Base-by-base conservation (phyloP, 2,329 filamentous ascomycete species). In the Cordyceps tenuipes region DNA sequence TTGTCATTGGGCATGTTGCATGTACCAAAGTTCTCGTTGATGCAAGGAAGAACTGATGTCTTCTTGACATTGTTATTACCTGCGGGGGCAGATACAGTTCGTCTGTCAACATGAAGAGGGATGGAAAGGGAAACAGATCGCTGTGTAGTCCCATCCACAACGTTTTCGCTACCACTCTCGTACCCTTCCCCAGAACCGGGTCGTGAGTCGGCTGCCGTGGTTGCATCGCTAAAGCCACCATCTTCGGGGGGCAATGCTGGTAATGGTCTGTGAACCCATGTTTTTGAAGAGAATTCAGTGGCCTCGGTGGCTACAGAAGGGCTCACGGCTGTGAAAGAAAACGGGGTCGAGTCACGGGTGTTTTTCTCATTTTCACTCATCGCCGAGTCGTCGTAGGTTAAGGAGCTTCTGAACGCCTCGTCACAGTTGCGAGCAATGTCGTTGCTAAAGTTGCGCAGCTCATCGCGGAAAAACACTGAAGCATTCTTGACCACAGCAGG, bases 341-440 rank as follows among this genome's bases (percentile, higher is more conserved):
- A 75, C 0, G 77, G 76, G 4, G 73, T 77, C 3, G 72, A 70
- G 60, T 74, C 70, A 31, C 71, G 69, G 49, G 67, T 65, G 44
- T 64, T 68, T 48, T 65, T 66, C 17, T 73, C 68, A 9, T 57
- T 62, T 29, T 75, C 71, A 3, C 70, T 68, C 46, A 72, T 64
- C 31, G 70, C 68, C 0, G 74, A 74, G 13, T 73, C 71, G 17
- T 75, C 73, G 19, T 72, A 69, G 15, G 81, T 72, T 12, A 83
- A 65, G 10, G 79, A 80, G 66, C 88, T 85, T 68, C 90, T 92
- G 76, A 97, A 97, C 1, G 92, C 92, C 68, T 94, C 90, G 68
- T 97, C 92, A 68, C 92, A 95, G 61, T 94, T 90, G 72, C 91
- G 90, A 54, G 91, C 90, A 63, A 97, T 86, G 67, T 91, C 91